Evolutionary conservation across 139 green algal species (phyloP).

Genomic region (Chlorella sp.): DNA sequence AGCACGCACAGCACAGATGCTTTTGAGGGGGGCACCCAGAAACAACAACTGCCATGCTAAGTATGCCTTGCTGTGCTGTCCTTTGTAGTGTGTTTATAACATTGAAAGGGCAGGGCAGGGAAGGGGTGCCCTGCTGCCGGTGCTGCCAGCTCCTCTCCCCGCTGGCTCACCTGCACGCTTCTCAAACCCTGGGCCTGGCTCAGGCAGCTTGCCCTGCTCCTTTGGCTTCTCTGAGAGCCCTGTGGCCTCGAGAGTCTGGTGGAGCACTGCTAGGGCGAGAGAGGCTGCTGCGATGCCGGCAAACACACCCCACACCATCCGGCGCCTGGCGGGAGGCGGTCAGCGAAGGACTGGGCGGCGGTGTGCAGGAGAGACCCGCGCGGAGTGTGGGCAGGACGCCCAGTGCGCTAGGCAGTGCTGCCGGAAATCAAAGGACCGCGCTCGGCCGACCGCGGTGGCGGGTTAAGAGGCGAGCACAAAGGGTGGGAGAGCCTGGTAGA

Average conservation of each 20-base stretch:
- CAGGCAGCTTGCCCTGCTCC: constrained; percentile 26
- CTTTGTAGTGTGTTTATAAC: not conserved
- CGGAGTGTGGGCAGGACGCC: too few species aligned
- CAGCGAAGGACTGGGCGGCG: not conserved
- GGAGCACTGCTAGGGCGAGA: constrained; percentile 46
- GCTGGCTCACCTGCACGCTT: not conserved
- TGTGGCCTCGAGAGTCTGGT: constrained; percentile 26
- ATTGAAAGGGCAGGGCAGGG: not conserved
- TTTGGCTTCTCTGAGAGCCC: not conserved
- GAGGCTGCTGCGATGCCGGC: constrained; percentile 43
- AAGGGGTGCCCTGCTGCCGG: not conserved
- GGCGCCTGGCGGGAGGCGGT: not conserved
- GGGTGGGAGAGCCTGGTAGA: too few species aligned
- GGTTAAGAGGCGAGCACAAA: too few species aligned
- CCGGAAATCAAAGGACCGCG: too few species aligned
- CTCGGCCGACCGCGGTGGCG: too few species aligned
- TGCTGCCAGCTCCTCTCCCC: not conserved
- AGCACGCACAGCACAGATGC: not conserved
- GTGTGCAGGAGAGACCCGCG: too few species aligned
- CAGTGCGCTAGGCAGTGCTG: too few species aligned
- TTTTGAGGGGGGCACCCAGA: not conserved
- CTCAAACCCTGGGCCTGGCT: constrained; percentile 45
- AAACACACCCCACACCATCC: constrained; percentile 55
- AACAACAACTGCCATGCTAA: not conserved
- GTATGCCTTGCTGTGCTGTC: too few species aligned